phyloP scores from a whole-genome alignment of 495 filamentous ascomycete species.

The Aspergillus nidulans region DNA sequence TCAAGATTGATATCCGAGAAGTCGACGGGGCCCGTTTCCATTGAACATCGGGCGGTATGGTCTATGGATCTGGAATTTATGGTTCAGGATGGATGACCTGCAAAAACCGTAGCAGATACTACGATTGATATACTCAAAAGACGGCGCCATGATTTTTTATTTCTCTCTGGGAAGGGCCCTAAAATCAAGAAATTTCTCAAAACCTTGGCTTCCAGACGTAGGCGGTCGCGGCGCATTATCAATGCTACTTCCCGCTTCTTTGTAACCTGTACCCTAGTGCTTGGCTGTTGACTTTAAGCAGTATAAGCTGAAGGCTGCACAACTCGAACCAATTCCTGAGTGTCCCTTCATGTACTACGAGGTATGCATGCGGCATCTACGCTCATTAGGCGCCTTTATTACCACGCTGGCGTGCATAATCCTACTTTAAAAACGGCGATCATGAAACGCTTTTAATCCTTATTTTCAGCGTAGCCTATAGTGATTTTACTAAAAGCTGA shows the following conservation, averaged over 20 bases:
- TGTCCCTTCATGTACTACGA: too few relatives aligned
- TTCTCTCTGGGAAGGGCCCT: conserved; percentile 25
- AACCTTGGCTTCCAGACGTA: conserved; percentile 3
- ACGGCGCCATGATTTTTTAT: conserved; percentile 45
- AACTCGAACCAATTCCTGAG: too few relatives aligned
- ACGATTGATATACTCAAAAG: conserved; percentile 45
- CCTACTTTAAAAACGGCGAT: not conserved
- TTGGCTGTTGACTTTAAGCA: not conserved
- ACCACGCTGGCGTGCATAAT: not conserved
- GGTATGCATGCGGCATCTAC: not conserved
- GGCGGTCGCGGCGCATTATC: too few relatives aligned
- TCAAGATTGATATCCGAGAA: conserved; percentile 17
- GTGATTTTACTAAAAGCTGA: conserved; percentile 46
- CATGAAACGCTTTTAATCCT: not conserved
- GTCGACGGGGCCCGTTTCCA: conserved; percentile 32
- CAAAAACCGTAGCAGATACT: conserved; percentile 30
- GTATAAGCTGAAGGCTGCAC: not conserved
- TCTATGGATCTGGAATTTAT: conserved; percentile 36
- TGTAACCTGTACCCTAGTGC: too few relatives aligned
- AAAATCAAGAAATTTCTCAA: conserved; percentile 21
- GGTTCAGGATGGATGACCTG: conserved; percentile 26
- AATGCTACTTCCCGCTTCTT: too few relatives aligned
- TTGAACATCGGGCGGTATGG: conserved; percentile 37
- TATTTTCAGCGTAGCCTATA: not conserved
- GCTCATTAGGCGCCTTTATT: not conserved